Evolutionary conservation across 139 green algal genomes (phyloP).

Genomic region (Mesotaenium endlicherianum): DNA sequence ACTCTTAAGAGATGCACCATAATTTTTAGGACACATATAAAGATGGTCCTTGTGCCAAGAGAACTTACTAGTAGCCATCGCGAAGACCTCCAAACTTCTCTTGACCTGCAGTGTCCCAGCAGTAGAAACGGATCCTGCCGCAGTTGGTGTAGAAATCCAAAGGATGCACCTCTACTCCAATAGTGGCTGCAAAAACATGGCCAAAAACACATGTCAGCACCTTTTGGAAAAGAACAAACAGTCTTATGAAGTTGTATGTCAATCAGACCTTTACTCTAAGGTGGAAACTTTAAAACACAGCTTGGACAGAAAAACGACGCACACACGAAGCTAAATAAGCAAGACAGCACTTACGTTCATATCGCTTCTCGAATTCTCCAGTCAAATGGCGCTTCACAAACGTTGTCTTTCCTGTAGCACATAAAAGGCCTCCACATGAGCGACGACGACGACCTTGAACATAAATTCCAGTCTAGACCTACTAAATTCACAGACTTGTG

Average conservation of each 20-base stretch:
- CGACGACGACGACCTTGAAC: neutral
- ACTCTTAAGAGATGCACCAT: too few relatives aligned
- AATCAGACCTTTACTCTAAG: too few relatives aligned
- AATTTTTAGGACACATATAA: too few relatives aligned
- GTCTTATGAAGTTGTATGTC: too few relatives aligned
- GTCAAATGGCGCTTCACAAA: constrained; percentile 98
- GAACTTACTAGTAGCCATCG: constrained; percentile 82
- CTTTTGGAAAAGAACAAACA: too few relatives aligned
- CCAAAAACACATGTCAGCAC: too few relatives aligned
- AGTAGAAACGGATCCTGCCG: constrained; percentile 97
- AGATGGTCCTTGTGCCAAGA: too few relatives aligned
- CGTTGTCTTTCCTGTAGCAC: constrained; percentile 63
- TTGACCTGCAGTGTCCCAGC: constrained; percentile 97
- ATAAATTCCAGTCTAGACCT: neutral
- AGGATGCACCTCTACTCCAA: constrained; percentile 97
- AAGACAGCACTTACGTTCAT: constrained; percentile 71
- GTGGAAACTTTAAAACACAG: too few relatives aligned
- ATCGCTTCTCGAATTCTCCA: constrained; percentile 99
- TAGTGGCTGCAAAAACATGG: constrained; percentile 70
- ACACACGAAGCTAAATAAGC: too few relatives aligned
- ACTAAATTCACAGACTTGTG: neutral
- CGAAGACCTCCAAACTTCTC: constrained; percentile 93
- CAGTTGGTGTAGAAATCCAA: constrained; percentile 98
- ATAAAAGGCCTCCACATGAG: neutral
- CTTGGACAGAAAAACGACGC: too few relatives aligned